A percentile compares a stretch with the other conserved stretches of the same genome.
phyloP scores from a whole-genome alignment of 2,329 filamentous ascomycete genomes.

The Diaporthe nobilis region DNA sequence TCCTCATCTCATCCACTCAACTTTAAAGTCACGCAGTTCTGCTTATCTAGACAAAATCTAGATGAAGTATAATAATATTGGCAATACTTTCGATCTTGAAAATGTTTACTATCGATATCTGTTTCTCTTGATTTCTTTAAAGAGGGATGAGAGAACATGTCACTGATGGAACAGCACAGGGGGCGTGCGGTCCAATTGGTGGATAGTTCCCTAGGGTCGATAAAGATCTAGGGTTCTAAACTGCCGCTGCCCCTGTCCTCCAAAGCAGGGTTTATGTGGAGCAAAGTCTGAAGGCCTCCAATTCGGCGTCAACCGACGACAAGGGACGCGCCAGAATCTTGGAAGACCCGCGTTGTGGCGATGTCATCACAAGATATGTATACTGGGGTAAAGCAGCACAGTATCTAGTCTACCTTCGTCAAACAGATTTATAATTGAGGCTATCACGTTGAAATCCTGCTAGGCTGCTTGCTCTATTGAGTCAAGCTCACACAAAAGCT shows the following conservation, averaged over 20 bases:
- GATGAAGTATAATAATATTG: no score
- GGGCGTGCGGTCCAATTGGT: no score
- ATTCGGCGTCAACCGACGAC: constrained; percentile 3
- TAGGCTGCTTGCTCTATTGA: not conserved
- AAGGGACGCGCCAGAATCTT: constrained; percentile 11
- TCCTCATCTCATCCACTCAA: no score
- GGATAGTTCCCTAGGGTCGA: not conserved
- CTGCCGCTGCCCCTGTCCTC: not conserved
- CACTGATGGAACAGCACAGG: no score
- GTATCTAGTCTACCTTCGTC: not conserved
- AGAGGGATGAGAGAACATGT: no score
- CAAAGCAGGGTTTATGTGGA: constrained; percentile 33
- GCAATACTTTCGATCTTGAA: no score
- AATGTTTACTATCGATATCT: no score
- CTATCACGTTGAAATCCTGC: not conserved
- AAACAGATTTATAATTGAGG: not conserved
- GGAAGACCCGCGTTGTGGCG: not conserved
- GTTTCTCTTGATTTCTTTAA: no score
- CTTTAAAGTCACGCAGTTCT: no score
- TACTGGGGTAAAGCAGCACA: not conserved
- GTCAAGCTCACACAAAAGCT: not conserved
- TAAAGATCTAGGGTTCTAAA: constrained; percentile 2
- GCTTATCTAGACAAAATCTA: no score
- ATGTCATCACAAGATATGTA: not conserved
- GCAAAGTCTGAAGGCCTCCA: constrained; percentile 29